Percentiles rank a stretch among this genome's conserved stretches.
These are phyloP conservation scores for Blastocystis sp. DNA, from an alignment of 352 stramenopile genomes.

Conservation along the genomic window DNA sequence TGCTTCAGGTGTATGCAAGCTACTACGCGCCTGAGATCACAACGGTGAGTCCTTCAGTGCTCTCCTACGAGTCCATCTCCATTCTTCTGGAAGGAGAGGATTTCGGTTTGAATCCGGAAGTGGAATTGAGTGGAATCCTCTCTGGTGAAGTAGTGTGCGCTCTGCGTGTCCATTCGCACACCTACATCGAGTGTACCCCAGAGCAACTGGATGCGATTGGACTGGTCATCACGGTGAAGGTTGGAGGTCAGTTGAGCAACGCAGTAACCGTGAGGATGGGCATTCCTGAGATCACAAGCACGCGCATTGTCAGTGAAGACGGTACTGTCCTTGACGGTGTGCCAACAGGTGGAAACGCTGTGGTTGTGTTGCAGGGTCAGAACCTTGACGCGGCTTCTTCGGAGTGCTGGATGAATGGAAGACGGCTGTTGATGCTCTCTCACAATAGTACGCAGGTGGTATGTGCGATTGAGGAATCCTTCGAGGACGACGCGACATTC, in stretches of 20 bases:
- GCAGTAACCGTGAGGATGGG: neutral
- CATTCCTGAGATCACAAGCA: neutral
- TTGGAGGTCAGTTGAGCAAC: neutral
- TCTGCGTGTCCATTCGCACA: neutral
- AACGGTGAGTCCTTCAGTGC: neutral
- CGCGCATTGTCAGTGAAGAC: neutral
- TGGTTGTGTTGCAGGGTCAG: neutral
- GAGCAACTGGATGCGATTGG: neutral
- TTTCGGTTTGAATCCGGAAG: neutral
- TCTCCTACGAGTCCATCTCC: neutral
- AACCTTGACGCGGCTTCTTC: neutral
- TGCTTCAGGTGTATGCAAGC: neutral
- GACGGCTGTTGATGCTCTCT: neutral
- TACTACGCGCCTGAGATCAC: neutral
- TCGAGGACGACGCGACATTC: neutral
- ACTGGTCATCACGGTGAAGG: neutral
- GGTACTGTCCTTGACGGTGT: neutral
- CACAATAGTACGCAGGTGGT: neutral
- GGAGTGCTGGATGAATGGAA: neutral
- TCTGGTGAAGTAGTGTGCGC: neutral
- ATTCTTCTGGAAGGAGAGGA: neutral
- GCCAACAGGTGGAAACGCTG: neutral
- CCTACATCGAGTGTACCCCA: neutral
- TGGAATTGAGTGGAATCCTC: neutral
- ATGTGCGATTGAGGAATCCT: neutral